phyloP scores from a whole-genome alignment of 768 basidiomycete species.

The Kondoa malvinella region DNA sequence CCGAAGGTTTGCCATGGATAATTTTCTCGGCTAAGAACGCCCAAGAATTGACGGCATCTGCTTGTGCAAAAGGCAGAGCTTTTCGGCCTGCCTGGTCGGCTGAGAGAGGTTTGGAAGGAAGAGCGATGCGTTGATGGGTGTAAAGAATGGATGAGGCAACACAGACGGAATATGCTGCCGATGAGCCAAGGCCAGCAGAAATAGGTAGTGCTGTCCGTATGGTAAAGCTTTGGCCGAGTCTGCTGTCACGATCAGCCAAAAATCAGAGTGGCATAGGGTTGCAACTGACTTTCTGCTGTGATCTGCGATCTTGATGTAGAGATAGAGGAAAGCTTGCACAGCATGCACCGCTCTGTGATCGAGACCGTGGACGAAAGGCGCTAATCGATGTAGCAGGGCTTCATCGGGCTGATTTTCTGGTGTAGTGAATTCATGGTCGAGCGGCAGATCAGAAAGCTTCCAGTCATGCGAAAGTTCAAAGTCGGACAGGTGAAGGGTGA shows the following conservation, averaged over 20 bases:
- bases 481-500: constrained; percentile 64
- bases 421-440: constrained; percentile 36
- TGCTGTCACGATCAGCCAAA: constrained; percentile 30
- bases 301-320: constrained; percentile 57
- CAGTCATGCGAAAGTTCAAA: constrained; percentile 66
- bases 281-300: background rate
- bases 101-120: constrained; percentile 39
- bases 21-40: constrained; percentile 93
- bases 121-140: constrained; percentile 48
- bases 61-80: constrained; percentile 48
- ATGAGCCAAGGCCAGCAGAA: constrained; percentile 89
- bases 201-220: constrained; percentile 80
- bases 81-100: constrained; percentile 31
- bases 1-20: constrained; percentile 89
- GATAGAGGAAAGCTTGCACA: constrained; percentile 67
- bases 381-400: background rate
- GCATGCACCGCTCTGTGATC: constrained; percentile 30
- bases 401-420: background rate
- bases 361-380: background rate
- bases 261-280: constrained; percentile 28
- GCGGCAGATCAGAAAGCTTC: constrained; percentile 59
- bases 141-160: constrained; percentile 63
- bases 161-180: constrained; percentile 85
- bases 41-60: constrained; percentile 75
- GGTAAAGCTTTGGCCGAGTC: constrained; percentile 60